These are phyloP conservation scores for Termitomyces sp. DNA, from an alignment of 768 basidiomycete species.

Conservation along the genomic window DNA sequence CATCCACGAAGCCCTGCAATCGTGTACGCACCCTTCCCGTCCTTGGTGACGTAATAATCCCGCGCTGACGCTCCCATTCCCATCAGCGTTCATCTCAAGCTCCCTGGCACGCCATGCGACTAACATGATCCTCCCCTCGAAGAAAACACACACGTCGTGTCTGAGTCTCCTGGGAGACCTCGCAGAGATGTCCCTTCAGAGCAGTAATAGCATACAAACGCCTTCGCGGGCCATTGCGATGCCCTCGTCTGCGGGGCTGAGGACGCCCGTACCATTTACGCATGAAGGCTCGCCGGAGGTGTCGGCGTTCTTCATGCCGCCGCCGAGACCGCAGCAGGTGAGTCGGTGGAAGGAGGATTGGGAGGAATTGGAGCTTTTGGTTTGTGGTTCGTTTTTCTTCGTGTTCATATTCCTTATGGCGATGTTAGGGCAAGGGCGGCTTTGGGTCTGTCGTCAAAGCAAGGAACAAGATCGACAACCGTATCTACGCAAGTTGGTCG, in stretches of 20 bases:
- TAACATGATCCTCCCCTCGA: conserved; percentile 56
- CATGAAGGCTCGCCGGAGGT: conserved; percentile 56
- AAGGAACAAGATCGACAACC: conserved; percentile 78
- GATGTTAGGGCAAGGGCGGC: conserved; percentile 71
- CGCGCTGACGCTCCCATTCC: neutral
- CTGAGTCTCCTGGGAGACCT: conserved; percentile 53
- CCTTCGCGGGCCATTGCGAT: conserved; percentile 22
- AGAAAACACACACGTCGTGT: conserved; percentile 54
- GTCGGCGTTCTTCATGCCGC: conserved; percentile 56
- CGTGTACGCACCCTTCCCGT: conserved; percentile 32
- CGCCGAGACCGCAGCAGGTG: conserved; percentile 39
- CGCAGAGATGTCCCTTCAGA: conserved; percentile 33
- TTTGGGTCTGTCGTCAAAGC: conserved; percentile 97
- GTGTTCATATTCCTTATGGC: neutral
- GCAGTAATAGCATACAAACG: conserved; percentile 13
- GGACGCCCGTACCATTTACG: conserved; percentile 42
- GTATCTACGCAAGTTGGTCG: conserved; percentile 72
- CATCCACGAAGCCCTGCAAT: conserved; percentile 51
- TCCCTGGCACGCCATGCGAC: conserved; percentile 44
- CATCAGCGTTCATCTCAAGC: conserved; percentile 47
- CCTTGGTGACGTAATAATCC: neutral
- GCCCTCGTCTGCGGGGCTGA: conserved; percentile 31
- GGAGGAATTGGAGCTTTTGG: conserved; percentile 87
- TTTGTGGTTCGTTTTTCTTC: conserved; percentile 20
- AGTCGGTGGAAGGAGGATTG: conserved; percentile 93